Percentiles rank a stretch among this genome's conserved stretches.
Evolutionary conservation across 2,329 filamentous ascomycete genomes (phyloP).

Genomic region (Epichloe sp.): DNA sequence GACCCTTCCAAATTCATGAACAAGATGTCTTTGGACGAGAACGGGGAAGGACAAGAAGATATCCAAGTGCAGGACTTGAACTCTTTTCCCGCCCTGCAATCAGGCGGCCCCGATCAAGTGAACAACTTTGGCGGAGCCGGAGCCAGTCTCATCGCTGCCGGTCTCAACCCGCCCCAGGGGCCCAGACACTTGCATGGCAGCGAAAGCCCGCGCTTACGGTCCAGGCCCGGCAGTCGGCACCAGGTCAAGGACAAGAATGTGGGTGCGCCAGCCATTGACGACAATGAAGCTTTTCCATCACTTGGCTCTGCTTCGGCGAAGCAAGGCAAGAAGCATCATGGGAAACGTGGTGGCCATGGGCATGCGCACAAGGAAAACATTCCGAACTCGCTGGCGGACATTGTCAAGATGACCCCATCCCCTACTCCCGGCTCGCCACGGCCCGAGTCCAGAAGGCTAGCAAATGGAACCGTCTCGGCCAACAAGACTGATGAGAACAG

Average conservation of each 20-base stretch:
- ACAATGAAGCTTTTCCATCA: constrained; percentile 89
- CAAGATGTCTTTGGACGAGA: constrained; percentile 61
- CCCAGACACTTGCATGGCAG: constrained; percentile 49
- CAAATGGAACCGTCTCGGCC: neutral
- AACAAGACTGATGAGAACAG: constrained; percentile 56
- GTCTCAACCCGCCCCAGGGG: constrained; percentile 54
- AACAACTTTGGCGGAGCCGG: constrained; percentile 35
- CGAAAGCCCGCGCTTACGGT: constrained; percentile 58
- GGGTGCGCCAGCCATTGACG: constrained; percentile 68
- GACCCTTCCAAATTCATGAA: constrained; percentile 80
- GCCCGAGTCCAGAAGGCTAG: constrained; percentile 36
- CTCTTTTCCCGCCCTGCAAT: constrained; percentile 66
- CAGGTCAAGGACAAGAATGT: constrained; percentile 45
- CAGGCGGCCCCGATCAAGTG: constrained; percentile 45
- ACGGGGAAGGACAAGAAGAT: constrained; percentile 46
- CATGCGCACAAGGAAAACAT: constrained; percentile 54
- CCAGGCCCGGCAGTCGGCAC: constrained; percentile 73
- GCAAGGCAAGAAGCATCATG: constrained; percentile 80
- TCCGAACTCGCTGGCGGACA: constrained; percentile 76
- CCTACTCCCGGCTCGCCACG: constrained; percentile 51
- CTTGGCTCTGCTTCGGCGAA: constrained; percentile 66
- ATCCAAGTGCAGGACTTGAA: constrained; percentile 76
- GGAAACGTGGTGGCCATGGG: constrained; percentile 75
- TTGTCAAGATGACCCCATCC: constrained; percentile 89
- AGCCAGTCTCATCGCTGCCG: constrained; percentile 36